A percentile compares a stretch with the other conserved stretches of the same genome.
phyloP scores from a whole-genome alignment of 2,329 filamentous ascomycete species.

The Xylaria arbuscula region DNA sequence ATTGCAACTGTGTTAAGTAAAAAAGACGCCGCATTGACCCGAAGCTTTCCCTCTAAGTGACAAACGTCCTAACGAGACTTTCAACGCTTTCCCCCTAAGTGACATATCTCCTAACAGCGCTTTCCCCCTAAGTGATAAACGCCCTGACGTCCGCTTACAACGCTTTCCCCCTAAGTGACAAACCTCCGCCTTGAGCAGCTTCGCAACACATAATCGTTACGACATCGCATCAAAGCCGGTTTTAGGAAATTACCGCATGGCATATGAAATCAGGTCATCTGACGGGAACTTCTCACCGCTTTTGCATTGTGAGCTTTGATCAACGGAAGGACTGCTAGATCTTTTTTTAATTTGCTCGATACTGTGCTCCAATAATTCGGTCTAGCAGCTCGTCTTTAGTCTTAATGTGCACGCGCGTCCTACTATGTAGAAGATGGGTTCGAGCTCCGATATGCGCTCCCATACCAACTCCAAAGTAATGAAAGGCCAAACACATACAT shows the following conservation, averaged over 20 bases:
- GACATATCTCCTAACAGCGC: not conserved
- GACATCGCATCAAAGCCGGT: not conserved
- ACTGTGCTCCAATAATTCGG: no score
- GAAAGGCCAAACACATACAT: no score
- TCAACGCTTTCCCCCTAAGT: constrained; percentile 33
- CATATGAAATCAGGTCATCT: constrained; percentile 6
- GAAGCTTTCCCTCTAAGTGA: constrained; percentile 37
- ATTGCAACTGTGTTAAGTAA: not conserved
- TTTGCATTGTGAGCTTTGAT: no score
- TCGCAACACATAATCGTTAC: constrained; percentile 28
- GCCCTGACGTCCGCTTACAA: not conserved
- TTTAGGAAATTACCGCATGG: not conserved
- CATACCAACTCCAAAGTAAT: no score
- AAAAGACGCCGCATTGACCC: constrained; percentile 36
- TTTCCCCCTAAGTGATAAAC: constrained; percentile 24
- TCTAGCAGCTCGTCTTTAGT: not conserved
- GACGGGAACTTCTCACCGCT: constrained; percentile 2
- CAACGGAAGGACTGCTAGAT: no score
- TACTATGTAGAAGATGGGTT: not conserved
- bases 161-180: constrained; percentile 32
- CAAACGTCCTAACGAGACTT: constrained; percentile 5
- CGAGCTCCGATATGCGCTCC: not conserved
- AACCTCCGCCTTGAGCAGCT: constrained; percentile 19
- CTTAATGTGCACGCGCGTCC: not conserved
- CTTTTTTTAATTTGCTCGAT: no score